A percentile compares a stretch with the other conserved stretches of the same genome.
These are phyloP conservation scores for Nakazawaea anatomiae DNA, from an alignment of 805 yeast species.

Conservation along the genomic window DNA sequence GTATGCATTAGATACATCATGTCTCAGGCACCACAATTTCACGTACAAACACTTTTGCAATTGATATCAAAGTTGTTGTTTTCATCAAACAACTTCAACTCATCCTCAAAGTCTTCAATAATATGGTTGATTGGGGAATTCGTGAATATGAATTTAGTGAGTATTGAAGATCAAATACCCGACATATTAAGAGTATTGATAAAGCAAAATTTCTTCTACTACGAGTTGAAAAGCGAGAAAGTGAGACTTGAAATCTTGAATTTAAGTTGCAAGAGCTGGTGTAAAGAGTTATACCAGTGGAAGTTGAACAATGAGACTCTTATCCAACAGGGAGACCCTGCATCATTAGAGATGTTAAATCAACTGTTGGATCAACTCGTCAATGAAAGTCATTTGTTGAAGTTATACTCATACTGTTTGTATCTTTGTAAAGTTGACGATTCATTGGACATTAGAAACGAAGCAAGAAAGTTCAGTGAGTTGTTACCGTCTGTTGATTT, in stretches of 20 bases:
- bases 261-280: constrained; percentile 66
- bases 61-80: constrained; percentile 27
- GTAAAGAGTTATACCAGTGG: constrained; percentile 44
- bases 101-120: constrained; percentile 67
- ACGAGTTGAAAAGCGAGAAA: constrained; percentile 11
- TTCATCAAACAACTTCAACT: constrained; percentile 3
- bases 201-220: constrained; percentile 35
- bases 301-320: constrained; percentile 15
- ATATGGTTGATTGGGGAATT: constrained; percentile 92
- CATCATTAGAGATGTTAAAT: constrained; percentile 7
- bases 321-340: constrained; percentile 11
- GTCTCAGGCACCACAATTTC: constrained; percentile 51
- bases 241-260: constrained; percentile 70
- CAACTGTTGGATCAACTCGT: constrained; percentile 11
- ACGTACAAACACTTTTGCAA: constrained; percentile 49
- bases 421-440: constrained; percentile 69
- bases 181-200: constrained; percentile 61
- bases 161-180: constrained; percentile 47
- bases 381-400: constrained; percentile 19
- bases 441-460: constrained; percentile 73
- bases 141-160: constrained; percentile 23
- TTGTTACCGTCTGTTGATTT: constrained; percentile 35
- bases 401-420: constrained; percentile 56
- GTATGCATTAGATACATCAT: constrained; percentile 69
- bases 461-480: constrained; percentile 68